Evolutionary conservation across 1,139 yeast genomes (phyloP).

Genomic region (Sugiyamaella grinbergsii): DNA sequence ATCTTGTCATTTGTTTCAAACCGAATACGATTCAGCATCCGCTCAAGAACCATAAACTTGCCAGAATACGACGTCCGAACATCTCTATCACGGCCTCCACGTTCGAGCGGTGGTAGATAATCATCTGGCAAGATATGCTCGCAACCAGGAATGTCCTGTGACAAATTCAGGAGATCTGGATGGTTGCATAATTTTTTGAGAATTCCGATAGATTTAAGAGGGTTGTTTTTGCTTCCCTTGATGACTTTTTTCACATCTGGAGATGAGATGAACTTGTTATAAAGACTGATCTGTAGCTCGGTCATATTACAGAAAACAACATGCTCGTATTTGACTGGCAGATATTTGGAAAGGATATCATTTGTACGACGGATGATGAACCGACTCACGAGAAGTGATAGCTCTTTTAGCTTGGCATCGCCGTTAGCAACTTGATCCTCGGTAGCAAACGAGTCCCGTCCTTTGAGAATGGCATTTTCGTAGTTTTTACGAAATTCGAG

Average conservation of each 20-base stretch:
- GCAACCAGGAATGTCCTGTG: slow-evolving; percentile 73
- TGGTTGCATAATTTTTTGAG: slow-evolving; percentile 90
- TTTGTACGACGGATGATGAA: slow-evolving; percentile 95
- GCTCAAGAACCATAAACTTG: slow-evolving; percentile 56
- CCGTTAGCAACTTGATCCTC: slow-evolving; percentile 76
- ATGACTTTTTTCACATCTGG: slow-evolving; percentile 73
- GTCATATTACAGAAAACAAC: slow-evolving; percentile 86
- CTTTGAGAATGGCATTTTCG: slow-evolving; percentile 76
- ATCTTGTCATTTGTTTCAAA: slow-evolving; percentile 89
- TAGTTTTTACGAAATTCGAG: slow-evolving; percentile 80
- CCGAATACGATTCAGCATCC: slow-evolving; percentile 76
- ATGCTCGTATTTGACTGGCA: slow-evolving; percentile 95
- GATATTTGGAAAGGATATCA: slow-evolving; percentile 87
- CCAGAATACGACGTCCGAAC: slow-evolving; percentile 62
- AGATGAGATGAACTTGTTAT: slow-evolving; percentile 74
- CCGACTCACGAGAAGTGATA: slow-evolving; percentile 77
- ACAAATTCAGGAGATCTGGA: slow-evolving; percentile 79
- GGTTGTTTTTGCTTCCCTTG: slow-evolving; percentile 77
- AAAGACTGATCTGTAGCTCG: slow-evolving; percentile 72
- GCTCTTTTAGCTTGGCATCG: slow-evolving; percentile 67
- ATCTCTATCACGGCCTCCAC: slow-evolving; percentile 61
- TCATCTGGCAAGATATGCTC: slow-evolving; percentile 72
- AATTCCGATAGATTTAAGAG: slow-evolving; percentile 85
- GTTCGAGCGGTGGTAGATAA: slow-evolving; percentile 51
- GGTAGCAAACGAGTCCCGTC: slow-evolving; percentile 88